Evolutionary conservation across 2,329 filamentous ascomycete species (phyloP).

Genomic region (Epichloe festucae): DNA sequence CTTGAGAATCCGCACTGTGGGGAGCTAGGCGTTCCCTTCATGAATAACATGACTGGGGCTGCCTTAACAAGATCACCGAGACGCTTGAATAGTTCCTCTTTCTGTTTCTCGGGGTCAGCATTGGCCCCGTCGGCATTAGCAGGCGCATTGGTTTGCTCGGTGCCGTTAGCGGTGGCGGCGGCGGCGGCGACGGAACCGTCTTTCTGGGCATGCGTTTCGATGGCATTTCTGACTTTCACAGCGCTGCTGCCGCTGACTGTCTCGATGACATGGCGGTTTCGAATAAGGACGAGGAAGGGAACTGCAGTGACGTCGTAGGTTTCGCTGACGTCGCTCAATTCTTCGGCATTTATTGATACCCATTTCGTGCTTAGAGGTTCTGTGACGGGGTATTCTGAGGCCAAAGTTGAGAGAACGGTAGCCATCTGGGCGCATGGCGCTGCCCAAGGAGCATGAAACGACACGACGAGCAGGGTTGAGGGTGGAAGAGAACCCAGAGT

Average conservation of each 20-base stretch:
- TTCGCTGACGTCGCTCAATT: slow-evolving; percentile 83
- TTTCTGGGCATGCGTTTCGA: slow-evolving; percentile 64
- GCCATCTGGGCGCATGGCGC: slow-evolving; percentile 92
- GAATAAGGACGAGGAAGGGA: slow-evolving; percentile 76
- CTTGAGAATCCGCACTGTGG: slow-evolving; percentile 90
- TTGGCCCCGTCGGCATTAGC: slow-evolving; percentile 29
- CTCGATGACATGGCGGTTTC: slow-evolving; percentile 63
- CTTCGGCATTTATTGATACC: slow-evolving; percentile 87
- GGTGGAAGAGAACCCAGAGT: slow-evolving; percentile 53
- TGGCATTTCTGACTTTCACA: slow-evolving; percentile 67
- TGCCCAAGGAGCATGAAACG: slow-evolving; percentile 95
- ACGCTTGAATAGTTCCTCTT: slow-evolving; percentile 75
- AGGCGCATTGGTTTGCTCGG: slow-evolving; percentile 23
- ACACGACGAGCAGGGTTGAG: slow-evolving; percentile 67
- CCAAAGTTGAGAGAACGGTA: slow-evolving; percentile 72
- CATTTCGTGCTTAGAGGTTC: slow-evolving; percentile 60
- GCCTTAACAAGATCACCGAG: slow-evolving; percentile 81
- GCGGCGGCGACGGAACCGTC: slow-evolving; percentile 20
- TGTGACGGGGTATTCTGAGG: slow-evolving; percentile 66
- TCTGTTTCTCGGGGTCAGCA: slow-evolving; percentile 44
- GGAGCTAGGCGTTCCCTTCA: slow-evolving; percentile 85
- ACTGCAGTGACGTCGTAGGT: slow-evolving; percentile 89
- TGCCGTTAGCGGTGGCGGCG: slow-evolving; percentile 22
- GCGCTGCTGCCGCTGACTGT: slow-evolving; percentile 85
- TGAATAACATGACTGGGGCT: slow-evolving; percentile 95